These are phyloP conservation scores for Vaccinium vitisidaea DNA, from an alignment of 148 eudicot species.

Conservation along the genomic window DNA sequence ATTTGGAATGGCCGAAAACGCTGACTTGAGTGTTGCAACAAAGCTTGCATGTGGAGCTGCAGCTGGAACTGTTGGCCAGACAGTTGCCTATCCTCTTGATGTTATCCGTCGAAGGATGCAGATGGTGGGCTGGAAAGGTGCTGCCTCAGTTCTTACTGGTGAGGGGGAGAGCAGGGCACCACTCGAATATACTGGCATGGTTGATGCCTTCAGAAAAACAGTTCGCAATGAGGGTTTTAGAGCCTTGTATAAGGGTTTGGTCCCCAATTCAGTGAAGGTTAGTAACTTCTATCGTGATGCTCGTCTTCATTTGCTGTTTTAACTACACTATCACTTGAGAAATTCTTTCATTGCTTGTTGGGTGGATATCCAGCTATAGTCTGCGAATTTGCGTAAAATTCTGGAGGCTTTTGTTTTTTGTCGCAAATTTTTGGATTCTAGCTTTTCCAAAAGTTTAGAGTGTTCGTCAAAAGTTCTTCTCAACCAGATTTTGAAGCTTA, in stretches of 20 bases:
- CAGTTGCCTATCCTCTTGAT: conserved; percentile 91
- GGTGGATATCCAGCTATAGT: background rate
- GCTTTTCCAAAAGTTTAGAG: background rate
- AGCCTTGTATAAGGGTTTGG: conserved; percentile 91
- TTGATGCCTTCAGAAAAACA: conserved; percentile 84
- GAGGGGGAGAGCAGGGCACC: conserved; percentile 56
- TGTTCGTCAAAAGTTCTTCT: background rate
- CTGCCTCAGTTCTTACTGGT: conserved; percentile 72
- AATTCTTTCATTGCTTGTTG: background rate
- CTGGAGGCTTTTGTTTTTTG: background rate
- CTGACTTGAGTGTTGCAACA: conserved; percentile 64
- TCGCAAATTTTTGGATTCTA: background rate
- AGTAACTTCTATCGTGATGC: conserved; percentile 5
- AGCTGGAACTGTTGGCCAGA: conserved; percentile 91
- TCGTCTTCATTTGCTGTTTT: background rate
- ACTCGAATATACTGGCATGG: conserved; percentile 74
- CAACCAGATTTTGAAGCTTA: background rate
- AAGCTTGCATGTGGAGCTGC: conserved; percentile 92
- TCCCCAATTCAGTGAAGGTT: conserved; percentile 94
- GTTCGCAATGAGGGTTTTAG: conserved; percentile 79
- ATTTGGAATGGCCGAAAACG: conserved; percentile 51
- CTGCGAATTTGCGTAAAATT: background rate
- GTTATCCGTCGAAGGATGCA: conserved; percentile 95
- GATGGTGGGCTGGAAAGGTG: conserved; percentile 94
- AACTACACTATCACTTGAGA: background rate